Conservation (phyloP, 805 yeast genomes). For the Saturnispora bothae region DNA sequence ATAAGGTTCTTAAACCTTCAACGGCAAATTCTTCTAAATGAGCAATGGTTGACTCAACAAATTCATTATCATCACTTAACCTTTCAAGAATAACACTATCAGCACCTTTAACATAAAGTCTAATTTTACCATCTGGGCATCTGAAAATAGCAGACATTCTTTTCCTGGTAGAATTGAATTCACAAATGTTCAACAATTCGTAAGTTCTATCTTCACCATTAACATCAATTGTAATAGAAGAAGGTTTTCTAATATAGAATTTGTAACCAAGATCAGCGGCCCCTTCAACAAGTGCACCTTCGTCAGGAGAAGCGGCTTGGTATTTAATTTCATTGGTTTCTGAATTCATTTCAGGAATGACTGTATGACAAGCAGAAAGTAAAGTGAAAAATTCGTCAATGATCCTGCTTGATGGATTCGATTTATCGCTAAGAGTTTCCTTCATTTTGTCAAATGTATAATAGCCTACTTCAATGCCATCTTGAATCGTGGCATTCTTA, state of each 20-base stretch:
- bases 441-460: constrained; percentile 58
- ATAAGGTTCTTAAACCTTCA: constrained; percentile 88
- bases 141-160: constrained; percentile 94
- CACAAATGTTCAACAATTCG: constrained; percentile 84
- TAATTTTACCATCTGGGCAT: constrained; percentile 86
- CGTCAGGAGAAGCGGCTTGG: constrained; percentile 99
- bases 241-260: constrained; percentile 79
- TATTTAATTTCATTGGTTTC: constrained; percentile 56
- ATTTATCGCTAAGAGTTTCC: constrained; percentile 26
- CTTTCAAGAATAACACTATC: constrained; percentile 93
- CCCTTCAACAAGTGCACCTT: constrained; percentile 96
- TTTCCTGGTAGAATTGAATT: constrained; percentile 93
- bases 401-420: constrained; percentile 25
- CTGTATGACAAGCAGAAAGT: constrained; percentile 92
- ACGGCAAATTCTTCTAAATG: constrained; percentile 95
- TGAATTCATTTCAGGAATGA: constrained; percentile 75
- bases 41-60: constrained; percentile 67
- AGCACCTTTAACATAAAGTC: constrained; percentile 93
- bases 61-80: constrained; percentile 61
- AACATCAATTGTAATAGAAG: constrained; percentile 56
- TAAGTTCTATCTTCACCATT: constrained; percentile 46
- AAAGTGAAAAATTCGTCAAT: constrained; percentile 74
- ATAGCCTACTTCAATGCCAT: constrained; percentile 75
- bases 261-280: constrained; percentile 83
- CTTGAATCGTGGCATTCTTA: constrained; percentile 53